Conservation (phyloP, 2,329 filamentous ascomycete genomes). For the Aureobasidium sp. region DNA sequence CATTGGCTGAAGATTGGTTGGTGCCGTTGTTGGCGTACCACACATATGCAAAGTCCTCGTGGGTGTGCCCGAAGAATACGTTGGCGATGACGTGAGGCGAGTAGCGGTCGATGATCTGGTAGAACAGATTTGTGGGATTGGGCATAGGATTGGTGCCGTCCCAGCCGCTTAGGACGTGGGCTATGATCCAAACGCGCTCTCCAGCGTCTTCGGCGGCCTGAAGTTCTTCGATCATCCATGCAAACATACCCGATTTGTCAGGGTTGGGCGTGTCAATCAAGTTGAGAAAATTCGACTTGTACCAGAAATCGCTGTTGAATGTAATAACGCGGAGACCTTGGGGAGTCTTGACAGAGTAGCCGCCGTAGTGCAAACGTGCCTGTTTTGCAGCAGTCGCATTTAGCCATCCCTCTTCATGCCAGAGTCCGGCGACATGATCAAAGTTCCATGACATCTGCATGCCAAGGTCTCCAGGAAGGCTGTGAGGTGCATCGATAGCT, state of each 20-base stretch:
- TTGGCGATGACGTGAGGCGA: constrained; percentile 62
- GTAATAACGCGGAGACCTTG: constrained; percentile 59
- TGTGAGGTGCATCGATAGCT: constrained; percentile 59
- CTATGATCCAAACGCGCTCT: constrained; percentile 62
- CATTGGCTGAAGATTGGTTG: constrained; percentile 40
- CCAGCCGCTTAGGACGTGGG: constrained; percentile 62
- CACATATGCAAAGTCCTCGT: constrained; percentile 61
- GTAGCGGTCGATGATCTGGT: constrained; percentile 61
- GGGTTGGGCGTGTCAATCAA: constrained; percentile 59
- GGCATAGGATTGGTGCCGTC: constrained; percentile 56
- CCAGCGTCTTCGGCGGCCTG: constrained; percentile 58
- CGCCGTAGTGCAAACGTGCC: constrained; percentile 61
- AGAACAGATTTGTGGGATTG: constrained; percentile 61
- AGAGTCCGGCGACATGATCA: constrained; percentile 60
- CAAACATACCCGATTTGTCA: constrained; percentile 54
- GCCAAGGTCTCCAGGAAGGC: constrained; percentile 57
- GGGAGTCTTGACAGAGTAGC: constrained; percentile 61
- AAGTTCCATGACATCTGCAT: constrained; percentile 65
- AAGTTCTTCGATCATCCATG: constrained; percentile 58
- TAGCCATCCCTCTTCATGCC: constrained; percentile 65
- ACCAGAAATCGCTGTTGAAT: constrained; percentile 60
- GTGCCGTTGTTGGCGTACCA: constrained; percentile 62
- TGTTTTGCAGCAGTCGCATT: constrained; percentile 47
- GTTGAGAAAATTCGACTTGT: constrained; percentile 51
- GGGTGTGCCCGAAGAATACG: constrained; percentile 62